phyloP scores from a whole-genome alignment of 176 grass and related monocot species.

The Oryza glaberrima region DNA sequence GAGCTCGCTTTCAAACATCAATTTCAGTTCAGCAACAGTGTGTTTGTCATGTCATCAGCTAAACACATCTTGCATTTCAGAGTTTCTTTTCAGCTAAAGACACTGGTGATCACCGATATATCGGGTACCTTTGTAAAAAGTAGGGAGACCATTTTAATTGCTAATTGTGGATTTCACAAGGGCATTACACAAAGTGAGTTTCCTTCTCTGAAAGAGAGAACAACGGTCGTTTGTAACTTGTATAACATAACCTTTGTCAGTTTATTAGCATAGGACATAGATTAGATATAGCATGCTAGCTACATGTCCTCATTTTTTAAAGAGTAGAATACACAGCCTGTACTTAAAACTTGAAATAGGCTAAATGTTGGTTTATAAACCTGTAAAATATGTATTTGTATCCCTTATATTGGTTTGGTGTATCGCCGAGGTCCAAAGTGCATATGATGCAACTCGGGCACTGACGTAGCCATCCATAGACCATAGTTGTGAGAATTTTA shows the following conservation, averaged over 20 bases:
- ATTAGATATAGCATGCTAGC: neutral
- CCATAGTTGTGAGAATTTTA: too few species aligned
- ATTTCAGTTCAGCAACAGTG: neutral
- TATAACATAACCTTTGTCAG: neutral
- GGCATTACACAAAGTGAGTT: neutral
- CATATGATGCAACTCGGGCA: too few species aligned
- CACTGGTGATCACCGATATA: slow-evolving; percentile 2
- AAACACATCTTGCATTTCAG: neutral
- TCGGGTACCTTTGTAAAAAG: neutral
- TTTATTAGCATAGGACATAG: neutral
- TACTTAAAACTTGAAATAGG: too few species aligned
- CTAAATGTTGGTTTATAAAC: too few species aligned
- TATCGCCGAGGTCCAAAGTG: too few species aligned
- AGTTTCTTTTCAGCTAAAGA: neutral
- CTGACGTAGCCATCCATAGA: too few species aligned
- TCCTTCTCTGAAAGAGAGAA: neutral
- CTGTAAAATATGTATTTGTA: too few species aligned
- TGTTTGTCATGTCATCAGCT: neutral
- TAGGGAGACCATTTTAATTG: neutral
- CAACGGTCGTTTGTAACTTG: neutral
- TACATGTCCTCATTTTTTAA: neutral
- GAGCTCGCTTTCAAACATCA: neutral
- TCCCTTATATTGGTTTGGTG: too few species aligned
- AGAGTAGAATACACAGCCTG: too few species aligned
- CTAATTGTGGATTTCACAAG: neutral